These are phyloP conservation scores for Neocatenulostroma microsporum DNA, from an alignment of 2,329 filamentous ascomycete genomes.

Conservation along the genomic window DNA sequence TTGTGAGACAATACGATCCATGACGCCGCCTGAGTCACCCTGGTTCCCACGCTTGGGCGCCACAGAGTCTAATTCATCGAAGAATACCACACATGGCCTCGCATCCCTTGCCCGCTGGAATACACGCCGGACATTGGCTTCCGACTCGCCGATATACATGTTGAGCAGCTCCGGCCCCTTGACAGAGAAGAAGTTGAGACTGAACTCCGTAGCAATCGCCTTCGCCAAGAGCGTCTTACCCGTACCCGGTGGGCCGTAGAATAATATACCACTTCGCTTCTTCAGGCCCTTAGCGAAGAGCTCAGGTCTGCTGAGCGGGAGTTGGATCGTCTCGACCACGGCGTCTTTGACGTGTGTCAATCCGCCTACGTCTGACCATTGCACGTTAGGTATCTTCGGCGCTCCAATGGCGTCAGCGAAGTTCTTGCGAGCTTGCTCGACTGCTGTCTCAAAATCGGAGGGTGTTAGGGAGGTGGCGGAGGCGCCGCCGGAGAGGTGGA, in stretches of 20 bases:
- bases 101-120: constrained; percentile 84
- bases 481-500: constrained; percentile 80
- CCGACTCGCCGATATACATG: constrained; percentile 94
- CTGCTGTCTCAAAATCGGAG: constrained; percentile 81
- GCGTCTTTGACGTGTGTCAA: constrained; percentile 91
- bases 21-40: constrained; percentile 92
- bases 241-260: constrained; percentile 85
- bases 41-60: constrained; percentile 96
- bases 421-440: constrained; percentile 93
- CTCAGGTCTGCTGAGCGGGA: constrained; percentile 84
- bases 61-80: constrained; percentile 87
- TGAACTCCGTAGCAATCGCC: constrained; percentile 88
- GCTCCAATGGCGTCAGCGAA: constrained; percentile 96
- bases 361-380: constrained; percentile 93
- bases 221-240: constrained; percentile 90
- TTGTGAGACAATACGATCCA: constrained; percentile 96
- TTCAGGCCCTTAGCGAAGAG: constrained; percentile 97
- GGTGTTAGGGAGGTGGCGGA: constrained; percentile 70
- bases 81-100: constrained; percentile 83
- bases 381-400: constrained; percentile 94
- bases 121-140: constrained; percentile 82
- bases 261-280: constrained; percentile 87
- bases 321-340: constrained; percentile 92
- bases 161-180: constrained; percentile 88
- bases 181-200: constrained; percentile 88